Conservation (phyloP, 371 early-diverging fungal genomes). For the Choanephora cucurbitarum region DNA sequence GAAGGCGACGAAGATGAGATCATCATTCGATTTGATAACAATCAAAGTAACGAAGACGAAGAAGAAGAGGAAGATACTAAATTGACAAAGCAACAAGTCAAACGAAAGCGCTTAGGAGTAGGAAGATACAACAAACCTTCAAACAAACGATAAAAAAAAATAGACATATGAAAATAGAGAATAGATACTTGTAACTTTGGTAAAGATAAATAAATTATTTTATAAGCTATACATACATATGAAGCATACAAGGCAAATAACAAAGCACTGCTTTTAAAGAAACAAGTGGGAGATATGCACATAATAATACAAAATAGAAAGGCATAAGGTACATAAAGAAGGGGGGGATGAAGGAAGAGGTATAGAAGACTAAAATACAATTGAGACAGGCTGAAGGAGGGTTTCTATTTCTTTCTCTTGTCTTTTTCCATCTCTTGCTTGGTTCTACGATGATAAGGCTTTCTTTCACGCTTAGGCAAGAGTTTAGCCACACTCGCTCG, state of each 20-base stretch:
- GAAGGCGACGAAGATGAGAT: conserved; percentile 8
- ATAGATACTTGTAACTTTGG: too few species aligned
- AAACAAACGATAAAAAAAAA: neutral
- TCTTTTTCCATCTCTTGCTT: neutral
- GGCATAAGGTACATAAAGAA: neutral
- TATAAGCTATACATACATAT: too few species aligned
- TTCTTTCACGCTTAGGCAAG: conserved; percentile 25
- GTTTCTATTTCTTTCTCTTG: neutral
- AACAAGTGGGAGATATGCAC: too few species aligned
- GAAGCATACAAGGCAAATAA: too few species aligned
- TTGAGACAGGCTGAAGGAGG: too few species aligned
- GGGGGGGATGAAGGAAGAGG: too few species aligned
- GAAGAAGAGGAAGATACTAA: conserved; percentile 2
- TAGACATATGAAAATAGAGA: too few species aligned
- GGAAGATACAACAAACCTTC: neutral
- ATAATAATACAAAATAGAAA: too few species aligned
- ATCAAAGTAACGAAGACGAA: conserved; percentile 5
- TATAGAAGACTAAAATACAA: too few species aligned
- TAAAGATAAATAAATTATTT: too few species aligned
- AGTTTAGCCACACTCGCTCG: conserved; percentile 20
- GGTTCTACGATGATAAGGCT: conserved; percentile 25
- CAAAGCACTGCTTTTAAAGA: too few species aligned
- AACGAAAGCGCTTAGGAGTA: conserved; percentile 21
- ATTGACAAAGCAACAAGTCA: neutral
- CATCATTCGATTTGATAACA: conserved; percentile 2